Percentiles rank a stretch among this genome's conserved stretches.
phyloP scores from a whole-genome alignment of 192 early-diverging fungal genomes.

The Mortierella antarctica region DNA sequence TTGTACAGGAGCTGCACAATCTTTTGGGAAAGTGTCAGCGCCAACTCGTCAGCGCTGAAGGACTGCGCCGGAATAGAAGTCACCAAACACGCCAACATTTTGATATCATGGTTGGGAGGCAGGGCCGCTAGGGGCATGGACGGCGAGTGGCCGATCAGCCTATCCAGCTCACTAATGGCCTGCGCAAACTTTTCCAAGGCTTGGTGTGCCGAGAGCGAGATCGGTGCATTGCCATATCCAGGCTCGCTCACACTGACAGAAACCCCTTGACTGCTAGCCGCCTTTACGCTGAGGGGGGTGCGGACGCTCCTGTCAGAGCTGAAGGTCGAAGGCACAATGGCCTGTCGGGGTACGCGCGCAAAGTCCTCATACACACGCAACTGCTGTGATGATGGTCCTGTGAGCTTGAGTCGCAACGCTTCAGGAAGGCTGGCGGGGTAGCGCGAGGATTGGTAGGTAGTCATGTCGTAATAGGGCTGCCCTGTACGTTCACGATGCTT shows the following conservation, averaged over 20 bases:
- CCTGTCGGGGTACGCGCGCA: constrained; percentile 72
- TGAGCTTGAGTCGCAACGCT: constrained; percentile 83
- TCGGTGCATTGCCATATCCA: constrained; percentile 25
- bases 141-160: constrained; percentile 66
- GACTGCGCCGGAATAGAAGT: constrained; percentile 74
- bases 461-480: constrained; percentile 92
- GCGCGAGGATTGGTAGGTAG: constrained; percentile 77
- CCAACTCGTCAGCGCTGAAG: constrained; percentile 80
- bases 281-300: constrained; percentile 32
- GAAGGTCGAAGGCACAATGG: constrained; percentile 58
- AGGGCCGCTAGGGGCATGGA: constrained; percentile 70
- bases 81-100: constrained; percentile 79
- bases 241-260: constrained; percentile 34
- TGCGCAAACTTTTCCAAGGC: constrained; percentile 70
- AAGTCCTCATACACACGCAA: constrained; percentile 91
- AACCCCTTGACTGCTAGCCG: constrained; percentile 27
- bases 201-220: constrained; percentile 59
- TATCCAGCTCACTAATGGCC: constrained; percentile 84
- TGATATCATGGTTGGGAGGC: constrained; percentile 85
- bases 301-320: constrained; percentile 40
- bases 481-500: constrained; percentile 91
- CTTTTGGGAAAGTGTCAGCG: constrained; percentile 90
- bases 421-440: constrained; percentile 92
- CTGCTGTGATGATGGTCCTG: constrained; percentile 81
- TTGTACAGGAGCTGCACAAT: constrained; percentile 89